These are phyloP conservation scores for Stemphylium beticola DNA, from an alignment of 2,329 filamentous ascomycete species.

Conservation along the genomic window DNA sequence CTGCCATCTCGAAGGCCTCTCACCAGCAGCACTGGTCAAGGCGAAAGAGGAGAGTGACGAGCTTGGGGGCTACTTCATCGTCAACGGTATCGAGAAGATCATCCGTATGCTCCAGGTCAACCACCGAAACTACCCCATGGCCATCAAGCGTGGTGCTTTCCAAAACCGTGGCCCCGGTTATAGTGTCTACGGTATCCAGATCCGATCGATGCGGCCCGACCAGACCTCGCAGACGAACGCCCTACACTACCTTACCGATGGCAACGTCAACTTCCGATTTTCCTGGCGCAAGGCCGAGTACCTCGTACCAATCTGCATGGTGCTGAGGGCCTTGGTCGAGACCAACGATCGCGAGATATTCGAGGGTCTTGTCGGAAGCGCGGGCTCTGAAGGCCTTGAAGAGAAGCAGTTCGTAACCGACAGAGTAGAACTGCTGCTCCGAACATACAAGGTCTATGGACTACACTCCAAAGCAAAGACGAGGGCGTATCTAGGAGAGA, in stretches of 20 bases:
- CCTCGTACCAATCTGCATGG: conserved; percentile 94
- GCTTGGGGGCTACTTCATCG: conserved; percentile 93
- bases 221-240: conserved; percentile 98
- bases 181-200: conserved; percentile 87
- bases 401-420: conserved; percentile 92
- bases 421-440: conserved; percentile 86
- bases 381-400: conserved; percentile 75
- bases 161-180: conserved; percentile 84
- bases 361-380: conserved; percentile 83
- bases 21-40: conserved; percentile 80
- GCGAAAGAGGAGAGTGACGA: conserved; percentile 96
- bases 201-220: conserved; percentile 92
- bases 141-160: conserved; percentile 90
- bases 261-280: conserved; percentile 95
- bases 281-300: conserved; percentile 98
- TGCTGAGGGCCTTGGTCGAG: conserved; percentile 91
- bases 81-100: conserved; percentile 66
- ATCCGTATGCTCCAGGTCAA: conserved; percentile 52
- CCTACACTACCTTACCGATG: conserved; percentile 92
- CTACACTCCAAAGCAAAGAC: conserved; percentile 84
- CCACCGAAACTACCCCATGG: conserved; percentile 92
- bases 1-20: conserved; percentile 87
- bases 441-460: conserved; percentile 91
- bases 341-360: conserved; percentile 98
- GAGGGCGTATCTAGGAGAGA: conserved; percentile 83